Conservation (phyloP, 2,329 filamentous ascomycete genomes). For the Tolypocladium nubicola region DNA sequence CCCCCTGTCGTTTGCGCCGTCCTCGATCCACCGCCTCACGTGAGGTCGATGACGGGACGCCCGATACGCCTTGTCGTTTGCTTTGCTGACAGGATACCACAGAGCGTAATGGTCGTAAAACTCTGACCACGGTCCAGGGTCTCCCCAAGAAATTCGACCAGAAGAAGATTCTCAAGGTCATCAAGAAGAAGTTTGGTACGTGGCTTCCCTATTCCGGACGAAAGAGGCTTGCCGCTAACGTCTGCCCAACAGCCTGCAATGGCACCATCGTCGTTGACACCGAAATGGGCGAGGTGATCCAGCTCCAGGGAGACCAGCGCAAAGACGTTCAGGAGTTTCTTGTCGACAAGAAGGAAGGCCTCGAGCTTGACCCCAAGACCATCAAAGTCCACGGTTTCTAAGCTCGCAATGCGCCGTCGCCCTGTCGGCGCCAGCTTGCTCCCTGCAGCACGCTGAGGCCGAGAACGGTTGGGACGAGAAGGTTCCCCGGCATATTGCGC, state of each 20-base stretch:
- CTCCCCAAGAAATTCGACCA: conserved; percentile 98
- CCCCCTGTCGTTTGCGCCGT: not conserved
- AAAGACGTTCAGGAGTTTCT: conserved; percentile 98
- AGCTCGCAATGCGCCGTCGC: conserved; percentile 27
- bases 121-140: conserved; percentile 98
- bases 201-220: conserved; percentile 1
- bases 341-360: conserved; percentile 87
- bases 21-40: conserved; percentile 3
- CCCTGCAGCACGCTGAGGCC: conserved; percentile 18
- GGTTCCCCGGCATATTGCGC: conserved; percentile 14
- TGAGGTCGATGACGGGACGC: not conserved
- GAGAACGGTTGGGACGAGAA: conserved; percentile 18
- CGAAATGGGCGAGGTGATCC: conserved; percentile 98
- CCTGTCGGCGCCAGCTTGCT: conserved; percentile 19
- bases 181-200: conserved; percentile 98
- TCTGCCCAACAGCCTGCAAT: conserved; percentile 70
- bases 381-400: conserved; percentile 71
- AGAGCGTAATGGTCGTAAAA: conserved; percentile 99
- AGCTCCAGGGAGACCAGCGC: conserved; percentile 98
- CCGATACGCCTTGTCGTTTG: not conserved
- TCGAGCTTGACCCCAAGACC: conserved; percentile 90
- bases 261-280: conserved; percentile 94
- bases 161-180: conserved; percentile 99
- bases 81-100: conserved; percentile 27
- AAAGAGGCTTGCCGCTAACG: conserved; percentile 1